Evolutionary conservation across 768 basidiomycete species (phyloP).

Genomic region (Panaeolus cyanescens): DNA sequence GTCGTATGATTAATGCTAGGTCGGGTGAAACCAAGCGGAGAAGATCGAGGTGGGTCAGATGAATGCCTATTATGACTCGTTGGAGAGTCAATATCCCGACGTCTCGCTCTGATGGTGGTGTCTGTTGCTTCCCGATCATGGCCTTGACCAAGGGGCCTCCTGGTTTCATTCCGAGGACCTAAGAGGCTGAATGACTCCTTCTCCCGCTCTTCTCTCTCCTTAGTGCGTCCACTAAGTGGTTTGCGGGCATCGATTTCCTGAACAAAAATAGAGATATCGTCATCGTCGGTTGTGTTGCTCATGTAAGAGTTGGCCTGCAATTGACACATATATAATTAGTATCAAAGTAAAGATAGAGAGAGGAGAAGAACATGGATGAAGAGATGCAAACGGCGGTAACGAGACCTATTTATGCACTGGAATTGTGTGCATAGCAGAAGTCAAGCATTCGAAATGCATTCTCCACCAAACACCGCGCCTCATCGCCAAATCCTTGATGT

Average conservation of each 20-base stretch:
- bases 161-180: constrained; percentile 10
- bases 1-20: constrained; percentile 1
- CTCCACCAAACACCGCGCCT: not conserved
- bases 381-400: not conserved
- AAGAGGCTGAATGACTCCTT: constrained; percentile 4
- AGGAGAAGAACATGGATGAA: not conserved
- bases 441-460: not conserved
- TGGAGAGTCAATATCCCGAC: constrained; percentile 9
- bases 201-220: constrained; percentile 22
- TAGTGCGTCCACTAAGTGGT: constrained; percentile 52
- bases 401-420: not conserved
- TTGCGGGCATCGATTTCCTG: constrained; percentile 74
- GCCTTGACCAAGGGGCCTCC: constrained; percentile 9
- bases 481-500: not conserved
- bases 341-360: not conserved
- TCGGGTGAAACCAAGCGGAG: constrained; percentile 8
- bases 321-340: not conserved
- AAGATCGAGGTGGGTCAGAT: constrained; percentile 8
- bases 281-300: constrained; percentile 61
- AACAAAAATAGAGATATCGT: constrained; percentile 78
- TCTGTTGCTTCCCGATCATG: constrained; percentile 14
- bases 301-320: constrained; percentile 37
- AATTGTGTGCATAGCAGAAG: not conserved
- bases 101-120: constrained; percentile 9
- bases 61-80: not conserved